Percentiles rank a stretch among this genome's conserved stretches.
Evolutionary conservation across 1,284 basidiomycete genomes (phyloP).

Genomic region (Cryptococcus neoformans): DNA sequence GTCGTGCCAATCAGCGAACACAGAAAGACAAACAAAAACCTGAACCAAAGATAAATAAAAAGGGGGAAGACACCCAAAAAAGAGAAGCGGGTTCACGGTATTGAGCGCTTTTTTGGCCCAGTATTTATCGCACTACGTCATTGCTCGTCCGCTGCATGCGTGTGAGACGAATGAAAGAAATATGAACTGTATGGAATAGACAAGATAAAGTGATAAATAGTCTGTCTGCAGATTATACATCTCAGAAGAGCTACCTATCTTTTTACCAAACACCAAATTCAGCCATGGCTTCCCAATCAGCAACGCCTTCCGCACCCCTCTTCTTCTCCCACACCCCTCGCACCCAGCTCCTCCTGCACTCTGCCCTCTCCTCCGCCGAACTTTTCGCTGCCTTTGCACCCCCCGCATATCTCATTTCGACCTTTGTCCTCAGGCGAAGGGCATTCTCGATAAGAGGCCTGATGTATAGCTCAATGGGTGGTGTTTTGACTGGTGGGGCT

Average conservation of each 20-base stretch:
- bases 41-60: no score
- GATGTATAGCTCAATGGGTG: constrained; percentile 21
- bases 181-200: no score
- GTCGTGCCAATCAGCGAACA: constrained; percentile 60
- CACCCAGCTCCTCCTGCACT: constrained; percentile 34
- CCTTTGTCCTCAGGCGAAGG: constrained; percentile 21
- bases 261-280: no score
- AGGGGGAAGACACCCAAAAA: no score
- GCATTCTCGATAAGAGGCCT: constrained; percentile 34
- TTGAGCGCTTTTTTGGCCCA: no score
- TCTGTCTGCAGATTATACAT: no score
- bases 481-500: constrained; percentile 20
- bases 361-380: constrained; percentile 38
- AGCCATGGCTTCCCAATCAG: not conserved
- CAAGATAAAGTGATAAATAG: no score
- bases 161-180: no score
- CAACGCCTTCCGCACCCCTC: constrained; percentile 25
- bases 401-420: constrained; percentile 36
- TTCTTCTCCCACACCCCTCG: constrained; percentile 20
- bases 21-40: constrained; percentile 52
- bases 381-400: constrained; percentile 35
- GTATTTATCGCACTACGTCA: no score
- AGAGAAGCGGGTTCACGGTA: no score
- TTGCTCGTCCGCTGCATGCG: no score
- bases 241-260: no score